Percentiles rank a stretch among this genome's conserved stretches.
These are phyloP conservation scores for Rubia tinctorum DNA, from an alignment of 305 asterid genomes.

Conservation along the genomic window DNA sequence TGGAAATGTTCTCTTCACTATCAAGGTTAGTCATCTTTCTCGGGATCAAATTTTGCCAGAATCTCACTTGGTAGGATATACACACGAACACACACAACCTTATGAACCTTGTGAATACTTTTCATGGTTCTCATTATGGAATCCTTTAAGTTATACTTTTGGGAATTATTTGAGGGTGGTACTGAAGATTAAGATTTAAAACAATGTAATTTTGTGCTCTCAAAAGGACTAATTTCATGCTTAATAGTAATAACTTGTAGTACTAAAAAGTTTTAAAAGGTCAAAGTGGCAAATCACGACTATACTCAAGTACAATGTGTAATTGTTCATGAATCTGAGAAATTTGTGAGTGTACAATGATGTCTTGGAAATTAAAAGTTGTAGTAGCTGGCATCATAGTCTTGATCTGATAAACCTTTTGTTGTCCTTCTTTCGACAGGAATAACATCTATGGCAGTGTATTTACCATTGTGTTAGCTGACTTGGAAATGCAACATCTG, in stretches of 20 bases:
- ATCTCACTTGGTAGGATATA: not conserved
- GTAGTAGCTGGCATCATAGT: not conserved
- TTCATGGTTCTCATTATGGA: not conserved
- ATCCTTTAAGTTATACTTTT: not conserved
- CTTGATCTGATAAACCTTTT: not conserved
- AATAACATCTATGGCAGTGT: not conserved
- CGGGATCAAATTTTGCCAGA: not conserved
- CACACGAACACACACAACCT: not conserved
- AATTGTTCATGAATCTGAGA: conserved; percentile 1
- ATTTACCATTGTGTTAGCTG: not conserved
- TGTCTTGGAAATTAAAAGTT: not conserved
- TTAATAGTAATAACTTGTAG: no score
- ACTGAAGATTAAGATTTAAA: not conserved
- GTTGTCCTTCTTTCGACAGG: conserved; percentile 4
- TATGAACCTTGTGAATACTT: not conserved
- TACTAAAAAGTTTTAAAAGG: not conserved
- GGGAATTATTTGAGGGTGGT: not conserved
- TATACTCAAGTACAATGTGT: not conserved
- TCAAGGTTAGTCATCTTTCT: conserved; percentile 45
- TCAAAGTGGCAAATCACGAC: not conserved
- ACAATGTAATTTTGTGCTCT: not conserved
- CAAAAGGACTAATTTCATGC: not conserved
- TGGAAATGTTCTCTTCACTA: conserved; percentile 55
- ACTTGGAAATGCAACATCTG: not conserved
- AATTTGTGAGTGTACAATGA: not conserved